phyloP scores from a whole-genome alignment of 179 eudicot genomes.

The Beta corolliflora region DNA sequence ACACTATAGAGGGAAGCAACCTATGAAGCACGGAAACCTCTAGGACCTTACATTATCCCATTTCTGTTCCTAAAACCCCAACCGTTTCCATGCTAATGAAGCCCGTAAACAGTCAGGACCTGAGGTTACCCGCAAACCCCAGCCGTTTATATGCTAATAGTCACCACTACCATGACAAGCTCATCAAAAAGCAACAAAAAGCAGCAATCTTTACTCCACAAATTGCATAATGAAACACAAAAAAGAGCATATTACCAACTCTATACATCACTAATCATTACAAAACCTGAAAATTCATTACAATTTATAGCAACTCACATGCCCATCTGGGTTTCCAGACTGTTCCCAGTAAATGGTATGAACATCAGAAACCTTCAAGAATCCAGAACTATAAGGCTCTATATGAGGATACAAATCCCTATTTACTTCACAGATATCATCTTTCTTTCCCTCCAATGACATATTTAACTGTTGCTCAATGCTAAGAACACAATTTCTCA shows the following conservation, averaged over 20 bases:
- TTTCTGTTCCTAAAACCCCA: too few species aligned
- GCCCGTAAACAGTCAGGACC: too few species aligned
- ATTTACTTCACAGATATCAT: slow-evolving; percentile 42
- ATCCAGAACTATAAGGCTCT: slow-evolving; percentile 76
- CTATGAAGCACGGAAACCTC: too few species aligned
- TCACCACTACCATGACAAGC: not conserved
- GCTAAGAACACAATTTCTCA: slow-evolving; percentile 32
- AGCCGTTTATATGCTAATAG: too few species aligned
- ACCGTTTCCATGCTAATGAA: too few species aligned
- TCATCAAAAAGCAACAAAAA: not conserved
- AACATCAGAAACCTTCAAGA: slow-evolving; percentile 85
- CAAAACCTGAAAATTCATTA: not conserved
- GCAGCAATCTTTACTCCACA: not conserved
- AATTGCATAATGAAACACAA: slow-evolving; percentile 7
- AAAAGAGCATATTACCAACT: not conserved
- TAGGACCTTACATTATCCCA: too few species aligned
- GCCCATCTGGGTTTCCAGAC: slow-evolving; percentile 90
- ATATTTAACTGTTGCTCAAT: slow-evolving; percentile 38
- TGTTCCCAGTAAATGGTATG: slow-evolving; percentile 93
- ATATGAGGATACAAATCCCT: slow-evolving; percentile 61
- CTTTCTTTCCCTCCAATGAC: slow-evolving; percentile 52
- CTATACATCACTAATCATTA: not conserved
- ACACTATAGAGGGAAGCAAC: not conserved
- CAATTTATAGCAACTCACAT: slow-evolving; percentile 51
- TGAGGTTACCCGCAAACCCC: too few species aligned